Evolutionary conservation across 1,284 basidiomycete species (phyloP).

Genomic region (Microbotryum lychnidis-dioicae): DNA sequence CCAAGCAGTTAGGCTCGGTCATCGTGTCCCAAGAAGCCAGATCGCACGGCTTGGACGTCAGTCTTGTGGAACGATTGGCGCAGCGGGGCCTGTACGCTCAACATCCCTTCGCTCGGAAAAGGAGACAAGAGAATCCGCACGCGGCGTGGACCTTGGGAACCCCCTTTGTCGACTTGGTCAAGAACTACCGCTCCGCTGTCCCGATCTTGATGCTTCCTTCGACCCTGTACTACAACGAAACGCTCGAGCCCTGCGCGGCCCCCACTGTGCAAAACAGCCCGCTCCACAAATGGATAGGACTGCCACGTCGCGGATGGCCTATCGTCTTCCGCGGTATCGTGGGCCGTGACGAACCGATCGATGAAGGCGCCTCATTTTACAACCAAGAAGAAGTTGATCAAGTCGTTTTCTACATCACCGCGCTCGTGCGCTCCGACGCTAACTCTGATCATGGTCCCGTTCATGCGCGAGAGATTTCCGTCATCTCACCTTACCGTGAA

Average conservation of each 20-base stretch:
- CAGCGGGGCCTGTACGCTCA: constrained; percentile 35
- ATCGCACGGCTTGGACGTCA: constrained; percentile 39
- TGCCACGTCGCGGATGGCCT: constrained; percentile 38
- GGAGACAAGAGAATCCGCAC: not conserved
- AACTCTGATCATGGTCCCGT: constrained; percentile 13
- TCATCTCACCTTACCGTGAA: constrained; percentile 43
- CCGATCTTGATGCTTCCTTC: constrained; percentile 41
- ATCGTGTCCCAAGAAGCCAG: constrained; percentile 37
- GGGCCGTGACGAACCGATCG: constrained; percentile 39
- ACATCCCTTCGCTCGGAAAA: constrained; percentile 21
- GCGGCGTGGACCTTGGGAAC: constrained; percentile 14
- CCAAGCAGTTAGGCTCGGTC: constrained; percentile 41
- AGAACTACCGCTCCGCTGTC: constrained; percentile 42
- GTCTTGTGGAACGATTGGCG: constrained; percentile 41
- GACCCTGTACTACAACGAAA: constrained; percentile 42
- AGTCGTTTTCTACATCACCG: constrained; percentile 31
- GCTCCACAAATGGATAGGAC: constrained; percentile 34
- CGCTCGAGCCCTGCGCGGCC: constrained; percentile 36
- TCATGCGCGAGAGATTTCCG: constrained; percentile 37
- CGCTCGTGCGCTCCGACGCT: constrained; percentile 21
- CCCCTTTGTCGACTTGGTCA: constrained; percentile 30
- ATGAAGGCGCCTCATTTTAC: constrained; percentile 37
- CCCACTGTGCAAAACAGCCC: constrained; percentile 16
- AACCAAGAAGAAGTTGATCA: constrained; percentile 35
- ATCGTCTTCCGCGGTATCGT: constrained; percentile 38